Evolutionary conservation across 176 grass and related monocot species (phyloP), one percentile per base, ranked within the genome.

Genomic region (Carex parvula): DNA sequence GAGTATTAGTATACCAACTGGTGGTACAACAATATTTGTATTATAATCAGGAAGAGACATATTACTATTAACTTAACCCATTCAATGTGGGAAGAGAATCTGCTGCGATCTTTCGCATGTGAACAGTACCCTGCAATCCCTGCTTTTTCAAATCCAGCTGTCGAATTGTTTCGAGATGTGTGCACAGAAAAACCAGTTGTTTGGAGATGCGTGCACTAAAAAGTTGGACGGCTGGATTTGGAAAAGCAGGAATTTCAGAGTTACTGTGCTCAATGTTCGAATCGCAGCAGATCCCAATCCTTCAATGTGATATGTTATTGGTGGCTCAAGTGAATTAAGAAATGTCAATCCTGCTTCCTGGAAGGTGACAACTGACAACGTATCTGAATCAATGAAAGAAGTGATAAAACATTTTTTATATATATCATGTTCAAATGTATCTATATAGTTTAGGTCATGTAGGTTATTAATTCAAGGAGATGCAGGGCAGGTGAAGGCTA

Each of bases 291-390:
- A n/a, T n/a, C n/a, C n/a, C n/a, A n/a, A n/a, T n/a, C n/a, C n/a
- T 66, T 82, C 6, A 65, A 82, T 82, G 33, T 35, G 60, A 82
- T 18, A 13, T 82, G 35, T 2, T 64, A 82, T 81, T 82, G 60
- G 12, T 66, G 17, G 59, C 32, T 65, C 22, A 12, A 82, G 57
- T 46, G 39, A 44, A 82, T 82, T 82, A 65, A 50, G 7, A 63
- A 64, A 65, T 80, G 78, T 82, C 37, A 60, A 66, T 81, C 30
- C 29, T 81, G 79, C 59, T 81, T 82, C 79, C 58, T 82, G 8
- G 60, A 82, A 66, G 58, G 79, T 82, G 79, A 52, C 79, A 82
- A 52, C 44, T 82, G 79, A 52, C 60, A 66, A 52, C 21, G 2
- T 26, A 53, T 74, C 70, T 29, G 70, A 74, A 52, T 46, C n/a